Evolutionary conservation across 2,329 filamentous ascomycete genomes (phyloP).

Genomic region (Diaporthe humulicola): DNA sequence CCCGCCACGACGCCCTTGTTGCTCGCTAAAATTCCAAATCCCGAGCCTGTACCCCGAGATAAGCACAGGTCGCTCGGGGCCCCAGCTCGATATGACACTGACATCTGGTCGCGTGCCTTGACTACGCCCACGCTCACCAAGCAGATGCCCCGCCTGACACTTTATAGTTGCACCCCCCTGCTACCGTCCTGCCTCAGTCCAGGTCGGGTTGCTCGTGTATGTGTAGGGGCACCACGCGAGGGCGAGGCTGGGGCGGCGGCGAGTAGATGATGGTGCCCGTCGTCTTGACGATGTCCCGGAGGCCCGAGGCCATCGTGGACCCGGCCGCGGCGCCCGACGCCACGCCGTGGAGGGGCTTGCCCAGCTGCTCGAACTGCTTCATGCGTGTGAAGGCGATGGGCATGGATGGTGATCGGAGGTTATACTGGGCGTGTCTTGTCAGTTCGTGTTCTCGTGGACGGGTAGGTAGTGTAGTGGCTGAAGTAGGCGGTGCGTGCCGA

Average conservation of each 20-base stretch:
- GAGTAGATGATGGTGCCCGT: slow-evolving; percentile 27
- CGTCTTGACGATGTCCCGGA: slow-evolving; percentile 14
- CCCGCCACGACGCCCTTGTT: not conserved
- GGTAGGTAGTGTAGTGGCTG: no score
- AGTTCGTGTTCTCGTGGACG: not conserved
- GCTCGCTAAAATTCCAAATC: not conserved
- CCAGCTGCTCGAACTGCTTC: slow-evolving; percentile 38
- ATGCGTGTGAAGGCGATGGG: slow-evolving; percentile 40
- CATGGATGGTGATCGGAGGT: slow-evolving; percentile 38
- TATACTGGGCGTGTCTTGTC: slow-evolving; percentile 11
- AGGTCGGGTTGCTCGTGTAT: not conserved
- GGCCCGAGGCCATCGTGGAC: slow-evolving; percentile 35
- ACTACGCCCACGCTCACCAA: not conserved
- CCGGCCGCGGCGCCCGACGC: slow-evolving; percentile 33
- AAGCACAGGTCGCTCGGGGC: not conserved
- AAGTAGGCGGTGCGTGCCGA: no score
- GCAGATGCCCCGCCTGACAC: not conserved
- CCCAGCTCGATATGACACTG: not conserved
- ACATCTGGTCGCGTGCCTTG: not conserved
- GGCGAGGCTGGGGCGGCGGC: not conserved
- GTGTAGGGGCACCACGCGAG: not conserved
- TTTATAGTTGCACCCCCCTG: fast-evolving
- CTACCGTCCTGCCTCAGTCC: not conserved
- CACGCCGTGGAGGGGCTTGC: slow-evolving; percentile 35
- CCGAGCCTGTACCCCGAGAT: no score